A percentile compares a stretch with the other conserved stretches of the same genome.
Evolutionary conservation across 257 asterid species (phyloP).

Genomic region (Forsythia viridissima): DNA sequence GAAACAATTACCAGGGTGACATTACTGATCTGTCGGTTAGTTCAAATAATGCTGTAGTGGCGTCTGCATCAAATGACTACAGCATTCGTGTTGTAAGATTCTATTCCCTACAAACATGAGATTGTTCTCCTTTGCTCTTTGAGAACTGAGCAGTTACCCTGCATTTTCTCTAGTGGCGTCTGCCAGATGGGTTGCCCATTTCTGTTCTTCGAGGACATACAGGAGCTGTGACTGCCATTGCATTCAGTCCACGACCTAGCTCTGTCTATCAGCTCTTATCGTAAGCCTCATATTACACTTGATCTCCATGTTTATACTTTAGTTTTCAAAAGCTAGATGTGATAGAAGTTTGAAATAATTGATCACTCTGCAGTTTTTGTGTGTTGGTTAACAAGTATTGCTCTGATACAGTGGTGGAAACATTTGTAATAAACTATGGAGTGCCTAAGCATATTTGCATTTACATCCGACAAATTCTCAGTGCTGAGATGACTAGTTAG

Average conservation of each 20-base stretch:
- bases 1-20: constrained; percentile 68
- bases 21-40: constrained; percentile 95
- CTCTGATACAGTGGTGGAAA: neutral
- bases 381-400: neutral
- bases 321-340: neutral
- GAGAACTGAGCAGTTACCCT: constrained; percentile 28
- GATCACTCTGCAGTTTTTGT: constrained; percentile 1
- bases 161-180: constrained; percentile 77
- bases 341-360: constrained; percentile 2
- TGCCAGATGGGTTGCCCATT: constrained; percentile 89
- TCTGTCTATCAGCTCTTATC: constrained; percentile 79
- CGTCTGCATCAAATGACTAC: constrained; percentile 95
- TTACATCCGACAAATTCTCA: neutral
- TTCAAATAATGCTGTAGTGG: constrained; percentile 81
- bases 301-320: constrained; percentile 16
- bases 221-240: constrained; percentile 96
- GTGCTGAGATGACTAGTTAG: constrained; percentile 3
- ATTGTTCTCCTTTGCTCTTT: constrained; percentile 31
- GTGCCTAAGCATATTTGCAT: neutral
- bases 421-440: neutral
- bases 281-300: constrained; percentile 50
- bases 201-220: constrained; percentile 96
- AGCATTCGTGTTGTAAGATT: constrained; percentile 94
- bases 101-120: constrained; percentile 24
- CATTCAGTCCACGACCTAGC: constrained; percentile 78